Percentiles rank a stretch among this genome's conserved stretches.
Conservation (phyloP, 164 flowering plant species). For the Cinnamomum chago region DNA sequence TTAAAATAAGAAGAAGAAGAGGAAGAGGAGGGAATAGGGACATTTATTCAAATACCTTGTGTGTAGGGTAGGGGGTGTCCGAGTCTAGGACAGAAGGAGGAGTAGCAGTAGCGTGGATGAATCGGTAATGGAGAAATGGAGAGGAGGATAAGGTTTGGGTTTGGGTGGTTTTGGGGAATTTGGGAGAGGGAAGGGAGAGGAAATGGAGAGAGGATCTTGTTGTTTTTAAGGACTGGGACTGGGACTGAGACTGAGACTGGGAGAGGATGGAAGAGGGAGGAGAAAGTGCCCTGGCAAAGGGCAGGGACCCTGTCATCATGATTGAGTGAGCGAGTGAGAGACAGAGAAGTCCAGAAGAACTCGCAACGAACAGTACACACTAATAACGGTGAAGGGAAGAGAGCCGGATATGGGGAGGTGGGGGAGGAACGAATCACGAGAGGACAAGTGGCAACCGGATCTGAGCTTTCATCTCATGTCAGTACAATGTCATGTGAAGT, state of each 20-base stretch:
- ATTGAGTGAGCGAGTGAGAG: background rate
- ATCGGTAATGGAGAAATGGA: background rate
- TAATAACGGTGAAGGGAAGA: background rate
- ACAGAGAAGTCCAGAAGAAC: background rate
- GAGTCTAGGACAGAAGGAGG: background rate
- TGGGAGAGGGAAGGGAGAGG: no score
- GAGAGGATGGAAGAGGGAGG: background rate
- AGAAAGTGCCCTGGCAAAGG: background rate
- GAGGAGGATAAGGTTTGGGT: background rate
- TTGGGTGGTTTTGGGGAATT: background rate
- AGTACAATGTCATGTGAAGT: background rate
- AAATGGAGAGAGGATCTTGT: background rate
- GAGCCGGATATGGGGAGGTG: no score
- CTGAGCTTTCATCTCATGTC: background rate
- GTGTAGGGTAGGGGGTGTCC: background rate
- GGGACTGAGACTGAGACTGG: background rate
- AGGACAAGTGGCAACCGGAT: background rate
- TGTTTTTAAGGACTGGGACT: background rate
- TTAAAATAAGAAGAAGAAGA: background rate
- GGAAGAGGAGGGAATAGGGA: background rate
- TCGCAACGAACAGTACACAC: background rate
- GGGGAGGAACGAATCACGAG: background rate
- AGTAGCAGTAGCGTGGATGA: background rate
- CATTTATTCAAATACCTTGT: background rate
- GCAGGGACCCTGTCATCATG: background rate